These are phyloP conservation scores for Colletotrichum sp. DNA, from an alignment of 2,329 filamentous ascomycete genomes.

Conservation along the genomic window DNA sequence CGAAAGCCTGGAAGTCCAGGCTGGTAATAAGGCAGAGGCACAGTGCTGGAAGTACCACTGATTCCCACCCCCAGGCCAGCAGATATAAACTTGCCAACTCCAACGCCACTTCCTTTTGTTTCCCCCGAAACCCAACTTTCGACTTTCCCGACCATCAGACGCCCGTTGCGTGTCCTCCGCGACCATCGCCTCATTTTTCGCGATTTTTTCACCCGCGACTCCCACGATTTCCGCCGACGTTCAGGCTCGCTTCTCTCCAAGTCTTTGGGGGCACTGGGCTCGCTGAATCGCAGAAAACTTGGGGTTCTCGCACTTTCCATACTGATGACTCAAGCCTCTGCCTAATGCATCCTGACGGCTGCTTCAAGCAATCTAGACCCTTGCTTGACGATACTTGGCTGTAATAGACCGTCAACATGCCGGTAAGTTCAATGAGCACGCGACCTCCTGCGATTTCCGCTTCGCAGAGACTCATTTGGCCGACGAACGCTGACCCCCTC, in stretches of 20 bases:
- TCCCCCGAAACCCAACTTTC: not conserved
- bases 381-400: slow-evolving; percentile 22
- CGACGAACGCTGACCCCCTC: not conserved
- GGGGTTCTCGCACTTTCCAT: slow-evolving; percentile 12
- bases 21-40: not conserved
- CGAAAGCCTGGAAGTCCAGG: not conserved
- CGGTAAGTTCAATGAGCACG: slow-evolving; percentile 15
- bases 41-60: slow-evolving; percentile 11
- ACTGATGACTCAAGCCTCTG: slow-evolving; percentile 20
- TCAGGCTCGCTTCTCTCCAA: not conserved
- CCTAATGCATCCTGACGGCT: slow-evolving; percentile 21
- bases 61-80: slow-evolving; percentile 14
- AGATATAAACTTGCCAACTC: slow-evolving; percentile 24
- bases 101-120: slow-evolving; percentile 19
- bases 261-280: not conserved
- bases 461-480: not conserved
- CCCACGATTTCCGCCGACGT: not conserved
- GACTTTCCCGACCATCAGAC: not conserved
- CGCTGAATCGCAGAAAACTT: slow-evolving; percentile 15
- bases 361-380: slow-evolving; percentile 19
- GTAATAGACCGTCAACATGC: slow-evolving; percentile 20
- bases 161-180: not conserved
- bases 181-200: not conserved
- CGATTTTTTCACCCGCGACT: not conserved
- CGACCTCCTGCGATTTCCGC: not conserved